Percentiles rank a stretch among this genome's conserved stretches.
phyloP scores from a whole-genome alignment of 169 alveolate genomes.

The Plasmodium malariae region DNA sequence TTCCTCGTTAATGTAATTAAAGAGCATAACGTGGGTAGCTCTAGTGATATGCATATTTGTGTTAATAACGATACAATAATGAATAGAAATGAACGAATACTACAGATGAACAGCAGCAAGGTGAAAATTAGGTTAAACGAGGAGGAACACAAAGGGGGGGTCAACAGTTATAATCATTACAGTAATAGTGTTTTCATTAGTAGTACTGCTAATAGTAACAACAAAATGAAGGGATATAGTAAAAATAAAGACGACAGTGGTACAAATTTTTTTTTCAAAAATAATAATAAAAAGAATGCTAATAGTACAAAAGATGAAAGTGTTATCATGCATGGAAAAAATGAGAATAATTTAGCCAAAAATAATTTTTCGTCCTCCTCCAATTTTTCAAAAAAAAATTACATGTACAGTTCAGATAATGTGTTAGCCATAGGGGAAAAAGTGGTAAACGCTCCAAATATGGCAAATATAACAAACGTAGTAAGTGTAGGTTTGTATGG shows the following conservation, averaged over 20 bases:
- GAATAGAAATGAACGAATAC: conserved; percentile 29
- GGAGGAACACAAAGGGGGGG: too few relatives aligned
- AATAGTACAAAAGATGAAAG: not conserved
- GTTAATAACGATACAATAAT: conserved; percentile 21
- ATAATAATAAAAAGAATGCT: not conserved
- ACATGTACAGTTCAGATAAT: too few relatives aligned
- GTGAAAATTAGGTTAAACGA: not conserved
- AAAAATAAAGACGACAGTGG: not conserved
- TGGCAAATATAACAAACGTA: too few relatives aligned
- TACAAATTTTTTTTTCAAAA: not conserved
- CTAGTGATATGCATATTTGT: not conserved
- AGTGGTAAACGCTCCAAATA: not conserved
- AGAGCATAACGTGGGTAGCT: conserved; percentile 46
- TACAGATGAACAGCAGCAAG: conserved; percentile 37
- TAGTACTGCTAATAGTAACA: too few relatives aligned
- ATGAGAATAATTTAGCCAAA: not conserved
- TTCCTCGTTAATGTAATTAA: conserved; percentile 76
- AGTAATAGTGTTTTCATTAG: too few relatives aligned
- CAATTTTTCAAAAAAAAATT: not conserved
- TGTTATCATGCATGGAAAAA: not conserved
- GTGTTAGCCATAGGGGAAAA: not conserved
- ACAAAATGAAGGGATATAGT: not conserved
- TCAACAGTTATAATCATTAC: too few relatives aligned
- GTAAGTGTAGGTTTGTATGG: not conserved
- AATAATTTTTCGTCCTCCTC: not conserved